Conservation (phyloP, 805 yeast genomes). For the Sungouiella blattae region DNA sequence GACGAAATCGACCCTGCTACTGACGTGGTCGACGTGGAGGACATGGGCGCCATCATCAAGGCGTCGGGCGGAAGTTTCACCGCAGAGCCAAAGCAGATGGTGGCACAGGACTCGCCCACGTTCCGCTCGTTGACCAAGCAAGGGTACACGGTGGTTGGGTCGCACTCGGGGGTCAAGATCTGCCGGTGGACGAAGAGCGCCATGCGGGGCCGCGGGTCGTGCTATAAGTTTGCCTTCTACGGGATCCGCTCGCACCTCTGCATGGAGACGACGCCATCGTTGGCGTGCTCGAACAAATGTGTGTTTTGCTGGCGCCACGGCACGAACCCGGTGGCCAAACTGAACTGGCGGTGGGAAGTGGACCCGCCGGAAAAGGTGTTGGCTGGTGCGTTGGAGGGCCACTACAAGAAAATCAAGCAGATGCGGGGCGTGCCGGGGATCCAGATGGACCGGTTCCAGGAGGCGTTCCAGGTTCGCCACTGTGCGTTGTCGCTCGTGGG, state of each 20-base stretch:
- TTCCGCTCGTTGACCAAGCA: slow-evolving; percentile 85
- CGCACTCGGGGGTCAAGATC: slow-evolving; percentile 92
- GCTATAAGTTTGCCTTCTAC: slow-evolving; percentile 88
- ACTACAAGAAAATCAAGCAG: slow-evolving; percentile 87
- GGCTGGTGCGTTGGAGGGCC: slow-evolving; percentile 84
- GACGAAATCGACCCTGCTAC: slow-evolving; percentile 34
- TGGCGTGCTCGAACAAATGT: slow-evolving; percentile 92
- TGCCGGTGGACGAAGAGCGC: slow-evolving; percentile 97
- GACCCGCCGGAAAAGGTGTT: slow-evolving; percentile 83
- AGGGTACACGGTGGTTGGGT: slow-evolving; percentile 89
- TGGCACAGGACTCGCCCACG: slow-evolving; percentile 84
- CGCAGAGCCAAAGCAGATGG: slow-evolving; percentile 66
- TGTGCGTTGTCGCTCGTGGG: slow-evolving; percentile 93
- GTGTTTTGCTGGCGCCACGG: slow-evolving; percentile 98
- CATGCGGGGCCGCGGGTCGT: slow-evolving; percentile 87
- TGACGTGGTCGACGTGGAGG: slow-evolving; percentile 77
- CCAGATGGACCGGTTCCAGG: slow-evolving; percentile 82
- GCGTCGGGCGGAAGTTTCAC: slow-evolving; percentile 5
- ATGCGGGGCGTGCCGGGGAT: slow-evolving; percentile 96
- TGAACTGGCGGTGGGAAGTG: slow-evolving; percentile 91
- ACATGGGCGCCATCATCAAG: slow-evolving; percentile 64
- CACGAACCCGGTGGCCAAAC: slow-evolving; percentile 92
- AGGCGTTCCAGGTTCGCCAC: slow-evolving; percentile 84
- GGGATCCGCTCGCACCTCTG: slow-evolving; percentile 89
- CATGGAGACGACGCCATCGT: slow-evolving; percentile 93